phyloP scores from a whole-genome alignment of 192 early-diverging fungal genomes.

The Dissophora ornata region DNA sequence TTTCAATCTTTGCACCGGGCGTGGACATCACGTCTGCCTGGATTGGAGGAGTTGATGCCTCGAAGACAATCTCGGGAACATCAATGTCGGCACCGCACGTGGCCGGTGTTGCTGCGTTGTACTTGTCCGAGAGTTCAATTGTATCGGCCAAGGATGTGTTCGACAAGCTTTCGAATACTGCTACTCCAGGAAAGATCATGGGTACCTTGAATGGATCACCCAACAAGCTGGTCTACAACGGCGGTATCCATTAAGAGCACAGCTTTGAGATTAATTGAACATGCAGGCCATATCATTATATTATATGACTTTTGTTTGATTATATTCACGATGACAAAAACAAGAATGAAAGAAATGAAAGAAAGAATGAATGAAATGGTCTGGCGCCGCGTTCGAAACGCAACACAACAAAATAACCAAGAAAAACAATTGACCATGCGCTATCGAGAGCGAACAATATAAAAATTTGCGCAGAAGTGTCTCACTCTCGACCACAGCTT shows the following conservation, averaged over 20 bases:
- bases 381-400: too few relatives aligned
- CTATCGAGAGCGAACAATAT: too few relatives aligned
- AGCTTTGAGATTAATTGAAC: too few relatives aligned
- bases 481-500: too few relatives aligned
- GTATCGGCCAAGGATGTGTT: constrained; percentile 25
- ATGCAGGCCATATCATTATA: too few relatives aligned
- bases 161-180: constrained; percentile 12
- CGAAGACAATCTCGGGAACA: constrained; percentile 66
- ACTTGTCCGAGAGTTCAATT: constrained; percentile 24
- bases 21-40: constrained; percentile 60
- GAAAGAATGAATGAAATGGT: too few relatives aligned
- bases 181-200: constrained; percentile 1
- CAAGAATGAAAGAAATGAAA: too few relatives aligned
- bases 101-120: constrained; percentile 62
- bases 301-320: too few relatives aligned
- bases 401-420: too few relatives aligned
- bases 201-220: constrained; percentile 35
- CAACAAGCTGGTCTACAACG: constrained; percentile 51
- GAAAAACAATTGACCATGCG: too few relatives aligned
- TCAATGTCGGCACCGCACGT: constrained; percentile 69
- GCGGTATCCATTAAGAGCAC: neutral
- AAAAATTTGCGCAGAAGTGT: too few relatives aligned
- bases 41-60: constrained; percentile 23
- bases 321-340: too few relatives aligned
- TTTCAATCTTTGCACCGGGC: constrained; percentile 71